Evolutionary conservation across 2,329 filamentous ascomycete genomes (phyloP).

Genomic region (Myriosclerotinia curreyana): DNA sequence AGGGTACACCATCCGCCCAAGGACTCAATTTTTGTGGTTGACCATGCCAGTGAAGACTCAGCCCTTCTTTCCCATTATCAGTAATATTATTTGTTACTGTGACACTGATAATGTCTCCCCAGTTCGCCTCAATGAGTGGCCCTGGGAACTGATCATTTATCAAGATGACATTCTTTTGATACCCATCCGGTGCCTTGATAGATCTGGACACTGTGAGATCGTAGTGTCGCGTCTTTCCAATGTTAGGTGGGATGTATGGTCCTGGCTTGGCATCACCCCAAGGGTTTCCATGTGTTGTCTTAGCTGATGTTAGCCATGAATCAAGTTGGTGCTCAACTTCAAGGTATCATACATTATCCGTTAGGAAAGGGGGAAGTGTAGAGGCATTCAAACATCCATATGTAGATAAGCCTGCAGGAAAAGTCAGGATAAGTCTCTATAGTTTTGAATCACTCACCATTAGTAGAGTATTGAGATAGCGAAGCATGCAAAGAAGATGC

Average conservation of each 20-base stretch:
- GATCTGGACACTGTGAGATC: slow-evolving; percentile 36
- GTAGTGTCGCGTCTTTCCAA: slow-evolving; percentile 41
- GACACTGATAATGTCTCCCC: slow-evolving; percentile 49
- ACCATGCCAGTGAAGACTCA: slow-evolving; percentile 47
- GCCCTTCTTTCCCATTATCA: slow-evolving; percentile 34
- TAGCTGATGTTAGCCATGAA: background rate
- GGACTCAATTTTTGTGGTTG: slow-evolving; percentile 43
- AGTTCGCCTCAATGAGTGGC: slow-evolving; percentile 38
- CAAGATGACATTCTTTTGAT: slow-evolving; percentile 51
- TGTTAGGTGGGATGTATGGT: slow-evolving; percentile 35
- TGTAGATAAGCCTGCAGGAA: slow-evolving; percentile 21
- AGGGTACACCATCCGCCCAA: slow-evolving; percentile 43
- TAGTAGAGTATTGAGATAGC: slow-evolving; percentile 21
- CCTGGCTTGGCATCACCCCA: slow-evolving; percentile 47
- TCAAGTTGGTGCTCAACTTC: background rate
- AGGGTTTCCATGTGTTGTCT: slow-evolving; percentile 45
- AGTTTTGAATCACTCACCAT: background rate
- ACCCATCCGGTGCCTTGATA: slow-evolving; percentile 42
- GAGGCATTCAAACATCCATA: slow-evolving; percentile 40
- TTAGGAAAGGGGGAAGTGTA: slow-evolving; percentile 43
- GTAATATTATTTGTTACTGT: slow-evolving; percentile 67
- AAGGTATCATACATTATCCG: slow-evolving; percentile 40
- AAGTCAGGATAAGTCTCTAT: background rate
- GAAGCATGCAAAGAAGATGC: slow-evolving; percentile 18
- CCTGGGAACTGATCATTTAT: slow-evolving; percentile 40